A percentile compares a stretch with the other conserved stretches of the same genome.
These are phyloP conservation scores for Epicoccum sorghinum DNA, from an alignment of 2,329 filamentous ascomycete genomes.

Conservation along the genomic window DNA sequence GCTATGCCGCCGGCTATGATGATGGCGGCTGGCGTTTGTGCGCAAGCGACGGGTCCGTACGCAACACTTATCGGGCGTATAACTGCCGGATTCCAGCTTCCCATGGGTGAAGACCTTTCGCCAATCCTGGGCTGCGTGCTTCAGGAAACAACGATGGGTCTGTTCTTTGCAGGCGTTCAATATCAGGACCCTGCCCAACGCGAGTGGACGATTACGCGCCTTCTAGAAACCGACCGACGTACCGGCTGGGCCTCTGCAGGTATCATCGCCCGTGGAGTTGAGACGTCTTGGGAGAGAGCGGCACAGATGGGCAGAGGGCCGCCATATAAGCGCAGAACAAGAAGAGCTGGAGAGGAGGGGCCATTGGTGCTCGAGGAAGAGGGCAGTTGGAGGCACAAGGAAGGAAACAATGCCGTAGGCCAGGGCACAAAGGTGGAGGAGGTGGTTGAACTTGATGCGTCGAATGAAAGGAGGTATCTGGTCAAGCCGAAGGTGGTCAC, in stretches of 20 bases:
- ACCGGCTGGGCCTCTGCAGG: slow-evolving; percentile 88
- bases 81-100: slow-evolving; percentile 67
- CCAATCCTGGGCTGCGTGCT: slow-evolving; percentile 80
- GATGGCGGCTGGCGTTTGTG: slow-evolving; percentile 81
- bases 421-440: slow-evolving; percentile 15
- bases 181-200: slow-evolving; percentile 75
- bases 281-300: slow-evolving; percentile 80
- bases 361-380: slow-evolving; percentile 29
- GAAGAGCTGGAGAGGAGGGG: slow-evolving; percentile 27
- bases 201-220: slow-evolving; percentile 74
- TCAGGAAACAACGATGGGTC: slow-evolving; percentile 78
- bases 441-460: slow-evolving; percentile 6
- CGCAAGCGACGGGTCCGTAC: slow-evolving; percentile 71
- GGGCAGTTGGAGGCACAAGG: slow-evolving; percentile 15
- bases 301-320: slow-evolving; percentile 76
- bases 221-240: slow-evolving; percentile 76
- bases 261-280: slow-evolving; percentile 82
- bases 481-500: slow-evolving; percentile 68
- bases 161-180: slow-evolving; percentile 88
- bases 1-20: slow-evolving; percentile 90
- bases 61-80: slow-evolving; percentile 82
- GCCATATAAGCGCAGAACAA: slow-evolving; percentile 60
- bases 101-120: slow-evolving; percentile 60
- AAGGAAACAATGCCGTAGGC: slow-evolving; percentile 13
- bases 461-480: slow-evolving; percentile 49